Percentiles rank a stretch among this genome's conserved stretches.
These are phyloP conservation scores for Pyrenochaeta sp. DNA, from an alignment of 2,329 filamentous ascomycete genomes.

Conservation along the genomic window DNA sequence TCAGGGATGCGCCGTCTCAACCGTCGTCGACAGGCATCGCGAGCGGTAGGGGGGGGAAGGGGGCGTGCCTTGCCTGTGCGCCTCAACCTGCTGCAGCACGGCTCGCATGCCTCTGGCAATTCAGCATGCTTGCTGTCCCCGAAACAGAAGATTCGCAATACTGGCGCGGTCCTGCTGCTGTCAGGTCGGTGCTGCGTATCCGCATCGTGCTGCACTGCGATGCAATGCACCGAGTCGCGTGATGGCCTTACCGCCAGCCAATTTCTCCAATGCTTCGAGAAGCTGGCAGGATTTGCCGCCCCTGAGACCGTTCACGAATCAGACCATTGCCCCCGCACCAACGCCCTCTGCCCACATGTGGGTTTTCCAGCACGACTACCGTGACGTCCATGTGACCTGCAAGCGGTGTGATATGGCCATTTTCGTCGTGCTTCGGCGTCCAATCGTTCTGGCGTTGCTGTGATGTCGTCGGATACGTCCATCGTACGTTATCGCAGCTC, in stretches of 20 bases:
- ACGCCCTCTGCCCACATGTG: conserved; percentile 12
- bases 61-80: conserved; percentile 2
- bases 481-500: conserved; percentile 8
- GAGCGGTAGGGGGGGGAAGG: no score
- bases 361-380: conserved; percentile 10
- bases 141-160: conserved; percentile 1
- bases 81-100: conserved; percentile 10
- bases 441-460: conserved; percentile 26
- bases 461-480: neutral
- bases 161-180: conserved; percentile 6
- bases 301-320: conserved; percentile 39
- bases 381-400: conserved; percentile 40
- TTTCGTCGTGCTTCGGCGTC: conserved; percentile 11
- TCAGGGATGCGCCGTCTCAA: conserved; percentile 23
- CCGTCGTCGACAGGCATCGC: neutral
- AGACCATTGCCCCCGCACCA: conserved; percentile 30
- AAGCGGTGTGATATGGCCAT: conserved; percentile 43
- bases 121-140: neutral
- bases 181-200: conserved; percentile 7
- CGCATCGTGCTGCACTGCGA: conserved; percentile 14
- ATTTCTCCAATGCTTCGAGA: conserved; percentile 40
- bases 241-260: conserved; percentile 20
- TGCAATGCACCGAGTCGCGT: conserved; percentile 38
- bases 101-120: conserved; percentile 12
- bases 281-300: conserved; percentile 31